phyloP scores from a whole-genome alignment of 495 filamentous ascomycete genomes.

The Bryoglossum gracile region DNA sequence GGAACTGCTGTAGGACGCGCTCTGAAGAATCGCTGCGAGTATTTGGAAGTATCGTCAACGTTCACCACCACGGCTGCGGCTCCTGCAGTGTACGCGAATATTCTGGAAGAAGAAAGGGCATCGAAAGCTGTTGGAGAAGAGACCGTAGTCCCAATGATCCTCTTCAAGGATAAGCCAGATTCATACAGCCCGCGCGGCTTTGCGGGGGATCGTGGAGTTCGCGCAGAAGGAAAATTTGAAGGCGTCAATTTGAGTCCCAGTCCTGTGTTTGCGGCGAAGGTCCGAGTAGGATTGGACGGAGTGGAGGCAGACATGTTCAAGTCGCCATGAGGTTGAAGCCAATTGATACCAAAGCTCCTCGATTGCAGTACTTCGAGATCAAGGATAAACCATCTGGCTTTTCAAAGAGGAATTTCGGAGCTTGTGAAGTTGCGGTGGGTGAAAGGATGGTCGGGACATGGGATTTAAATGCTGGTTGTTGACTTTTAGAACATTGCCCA shows the following conservation, averaged over 20 bases:
- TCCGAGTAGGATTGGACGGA: constrained; percentile 44
- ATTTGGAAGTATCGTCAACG: constrained; percentile 60
- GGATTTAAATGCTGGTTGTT: neutral
- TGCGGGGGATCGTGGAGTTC: constrained; percentile 54
- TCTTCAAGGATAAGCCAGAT: constrained; percentile 60
- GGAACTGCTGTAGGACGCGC: constrained; percentile 74
- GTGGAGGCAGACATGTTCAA: constrained; percentile 50
- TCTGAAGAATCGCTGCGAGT: constrained; percentile 82
- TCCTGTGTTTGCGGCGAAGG: constrained; percentile 29
- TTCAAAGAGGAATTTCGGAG: neutral
- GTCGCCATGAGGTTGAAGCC: constrained; percentile 38
- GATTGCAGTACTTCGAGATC: neutral
- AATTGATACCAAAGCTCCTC: constrained; percentile 8
- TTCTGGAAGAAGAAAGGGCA: constrained; percentile 56
- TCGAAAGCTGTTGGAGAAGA: constrained; percentile 82
- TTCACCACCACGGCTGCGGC: constrained; percentile 88
- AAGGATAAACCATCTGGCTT: constrained; percentile 3
- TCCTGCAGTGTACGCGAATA: constrained; percentile 86
- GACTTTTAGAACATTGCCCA: neutral
- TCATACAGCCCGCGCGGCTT: constrained; percentile 40
- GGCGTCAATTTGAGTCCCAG: constrained; percentile 67
- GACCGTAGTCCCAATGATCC: constrained; percentile 85
- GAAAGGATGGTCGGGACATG: no score
- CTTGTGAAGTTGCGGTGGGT: neutral
- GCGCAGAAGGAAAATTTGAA: constrained; percentile 66